These are phyloP conservation scores for Hyphodiscus hymeniophilus DNA, from an alignment of 495 filamentous ascomycete species.

Conservation along the genomic window DNA sequence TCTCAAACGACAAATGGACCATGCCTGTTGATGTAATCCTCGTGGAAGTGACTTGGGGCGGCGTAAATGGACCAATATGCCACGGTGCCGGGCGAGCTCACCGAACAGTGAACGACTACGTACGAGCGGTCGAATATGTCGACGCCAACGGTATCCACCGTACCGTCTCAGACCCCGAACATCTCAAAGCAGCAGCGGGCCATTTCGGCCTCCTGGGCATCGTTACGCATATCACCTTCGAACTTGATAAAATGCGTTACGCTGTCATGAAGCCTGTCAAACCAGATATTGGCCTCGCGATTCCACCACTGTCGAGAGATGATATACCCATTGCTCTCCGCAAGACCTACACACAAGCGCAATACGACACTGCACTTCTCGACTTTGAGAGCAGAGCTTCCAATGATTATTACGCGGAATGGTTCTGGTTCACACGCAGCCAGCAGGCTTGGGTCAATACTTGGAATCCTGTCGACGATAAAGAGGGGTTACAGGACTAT, in stretches of 20 bases:
- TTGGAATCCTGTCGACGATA: constrained; percentile 35
- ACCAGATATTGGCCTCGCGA: constrained; percentile 33
- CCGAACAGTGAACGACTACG: constrained; percentile 39
- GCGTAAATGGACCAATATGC: constrained; percentile 44
- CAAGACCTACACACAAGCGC: constrained; percentile 22
- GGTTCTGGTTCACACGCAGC: constrained; percentile 48
- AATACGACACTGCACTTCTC: constrained; percentile 24
- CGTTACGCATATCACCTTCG: constrained; percentile 45
- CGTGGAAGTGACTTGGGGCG: constrained; percentile 45
- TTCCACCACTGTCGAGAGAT: constrained; percentile 32
- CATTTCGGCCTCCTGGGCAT: constrained; percentile 45
- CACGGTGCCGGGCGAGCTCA: constrained; percentile 39
- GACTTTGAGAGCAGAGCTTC: constrained; percentile 31
- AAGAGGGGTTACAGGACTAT: constrained; percentile 29
- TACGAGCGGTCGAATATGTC: constrained; percentile 41
- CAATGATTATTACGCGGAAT: constrained; percentile 41
- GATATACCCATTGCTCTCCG: constrained; percentile 35
- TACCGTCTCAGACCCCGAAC: constrained; percentile 30
- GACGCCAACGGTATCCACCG: constrained; percentile 40
- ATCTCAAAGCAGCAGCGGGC: constrained; percentile 39
- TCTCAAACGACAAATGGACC: constrained; percentile 32
- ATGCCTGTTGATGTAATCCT: constrained; percentile 42
- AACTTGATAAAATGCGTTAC: constrained; percentile 43
- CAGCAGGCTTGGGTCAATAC: constrained; percentile 39
- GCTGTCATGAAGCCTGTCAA: constrained; percentile 38